A percentile compares a stretch with the other conserved stretches of the same genome.
Evolutionary conservation across 2,329 filamentous ascomycete genomes (phyloP).

Genomic region (Thelonectria blattea): DNA sequence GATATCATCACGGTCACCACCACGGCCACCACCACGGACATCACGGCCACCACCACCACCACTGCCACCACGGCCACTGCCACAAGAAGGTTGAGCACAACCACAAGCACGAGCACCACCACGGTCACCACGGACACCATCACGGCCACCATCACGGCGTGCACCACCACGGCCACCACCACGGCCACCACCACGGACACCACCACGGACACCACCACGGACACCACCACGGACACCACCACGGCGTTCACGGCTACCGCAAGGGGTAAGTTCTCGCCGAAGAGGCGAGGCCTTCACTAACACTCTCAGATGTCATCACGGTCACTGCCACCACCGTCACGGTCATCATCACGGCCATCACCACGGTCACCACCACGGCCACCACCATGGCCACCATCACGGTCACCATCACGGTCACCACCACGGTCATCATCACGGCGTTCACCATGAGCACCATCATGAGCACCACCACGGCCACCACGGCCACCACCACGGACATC

Average conservation of each 20-base stretch:
- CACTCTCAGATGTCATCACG: background rate
- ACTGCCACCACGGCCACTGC: background rate
- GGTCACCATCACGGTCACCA: background rate
- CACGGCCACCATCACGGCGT: background rate
- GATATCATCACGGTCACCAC: background rate
- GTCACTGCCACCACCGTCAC: background rate
- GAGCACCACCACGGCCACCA: background rate
- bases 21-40: background rate
- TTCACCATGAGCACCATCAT: constrained; percentile 15
- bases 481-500: no score
- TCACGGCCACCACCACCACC: background rate
- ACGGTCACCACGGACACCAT: background rate
- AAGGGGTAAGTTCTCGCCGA: no score
- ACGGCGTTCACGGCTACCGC: background rate
- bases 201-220: no score
- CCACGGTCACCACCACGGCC: background rate
- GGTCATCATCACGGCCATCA: background rate
- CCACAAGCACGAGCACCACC: background rate
- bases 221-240: background rate
- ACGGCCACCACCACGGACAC: background rate
- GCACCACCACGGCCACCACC: background rate
- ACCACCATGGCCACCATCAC: background rate
- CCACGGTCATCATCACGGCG: no score
- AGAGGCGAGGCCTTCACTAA: no score
- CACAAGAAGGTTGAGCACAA: background rate